Evolutionary conservation across 805 yeast species (phyloP), one percentile per base, ranked within the genome.

Genomic region (Hanseniaspora hatyaiensis): DNA sequence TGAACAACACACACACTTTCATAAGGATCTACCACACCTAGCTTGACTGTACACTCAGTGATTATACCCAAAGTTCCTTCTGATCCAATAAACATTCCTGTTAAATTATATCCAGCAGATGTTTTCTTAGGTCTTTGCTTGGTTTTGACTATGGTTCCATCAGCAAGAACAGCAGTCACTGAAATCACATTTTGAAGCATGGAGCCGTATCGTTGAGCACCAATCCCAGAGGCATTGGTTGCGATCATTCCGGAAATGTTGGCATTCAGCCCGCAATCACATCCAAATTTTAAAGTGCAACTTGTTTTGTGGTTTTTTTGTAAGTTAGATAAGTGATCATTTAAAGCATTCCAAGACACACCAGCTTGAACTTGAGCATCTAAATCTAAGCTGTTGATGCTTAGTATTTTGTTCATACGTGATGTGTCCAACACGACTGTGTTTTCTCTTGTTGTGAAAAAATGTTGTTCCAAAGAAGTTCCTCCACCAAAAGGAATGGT

Each of bases 261-360:
- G 2, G 94, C 95, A 15, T 89, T 89, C 51, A 88, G 85, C 12
- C 94, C 94, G 1, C 94, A 94, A 61, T 84, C 94, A 3, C 92
- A 87, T 0, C 89, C 92, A 59, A 84, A 82, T 65, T 77, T 67
- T 40, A 82, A 67, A 1, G 75, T 77, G 50, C 71, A 50, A 23
- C 49, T 40, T 4, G 47, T 54, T 8, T 38, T 24, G 18, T 20
- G 34, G 9, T 15, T 12, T 22, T 34, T 12, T 4, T 54, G 53
- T 11, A 46, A 59, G 15, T 68, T 72, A 15, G 58, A 62, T 50
- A 84, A 66, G 52, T 65, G 72, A 30, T 80, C 86, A 54, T 78
- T 80, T 49, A 83, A 64, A 20, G 77, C 82, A 57, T 80, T 83
- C 94, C 94, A 83, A 3, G 85, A 84, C 16, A 82, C 78, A 20